Evolutionary conservation across 352 stramenopile genomes (phyloP).

Genomic region (Globisporangium megalacanthum): DNA sequence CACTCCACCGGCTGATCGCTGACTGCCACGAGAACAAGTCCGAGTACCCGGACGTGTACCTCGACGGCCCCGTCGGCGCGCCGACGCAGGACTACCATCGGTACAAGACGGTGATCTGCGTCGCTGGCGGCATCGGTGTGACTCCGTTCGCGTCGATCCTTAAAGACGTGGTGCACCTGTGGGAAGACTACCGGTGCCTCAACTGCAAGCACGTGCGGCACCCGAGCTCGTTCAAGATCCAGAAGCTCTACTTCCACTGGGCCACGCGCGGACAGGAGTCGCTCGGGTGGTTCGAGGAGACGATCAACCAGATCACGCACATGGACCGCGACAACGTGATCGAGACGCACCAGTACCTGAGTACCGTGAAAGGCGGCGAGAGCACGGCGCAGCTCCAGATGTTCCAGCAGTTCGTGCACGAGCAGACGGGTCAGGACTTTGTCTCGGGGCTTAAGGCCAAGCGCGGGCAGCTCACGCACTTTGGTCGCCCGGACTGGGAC

Average conservation of each 20-base stretch:
- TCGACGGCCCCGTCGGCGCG: constrained; percentile 70
- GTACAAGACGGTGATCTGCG: constrained; percentile 72
- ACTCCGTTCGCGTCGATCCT: constrained; percentile 82
- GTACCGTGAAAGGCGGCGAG: constrained; percentile 68
- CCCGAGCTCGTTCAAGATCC: constrained; percentile 65
- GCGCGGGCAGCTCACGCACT: constrained; percentile 63
- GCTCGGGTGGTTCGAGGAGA: constrained; percentile 79
- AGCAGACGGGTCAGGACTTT: constrained; percentile 70
- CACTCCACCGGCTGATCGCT: constrained; percentile 46
- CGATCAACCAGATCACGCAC: constrained; percentile 80
- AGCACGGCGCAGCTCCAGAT: constrained; percentile 73
- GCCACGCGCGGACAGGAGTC: constrained; percentile 73
- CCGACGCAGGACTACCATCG: constrained; percentile 73
- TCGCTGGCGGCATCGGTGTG: constrained; percentile 74
- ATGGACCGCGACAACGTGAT: constrained; percentile 79
- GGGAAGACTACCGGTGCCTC: constrained; percentile 68
- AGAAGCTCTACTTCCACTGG: constrained; percentile 88
- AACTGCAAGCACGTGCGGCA: constrained; percentile 72
- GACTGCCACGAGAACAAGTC: constrained; percentile 60
- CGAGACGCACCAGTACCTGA: constrained; percentile 81
- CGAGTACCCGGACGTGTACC: constrained; percentile 62
- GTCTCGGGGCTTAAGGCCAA: constrained; percentile 75
- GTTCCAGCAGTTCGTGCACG: constrained; percentile 83
- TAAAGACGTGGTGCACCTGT: constrained; percentile 68
- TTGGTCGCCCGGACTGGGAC: constrained; percentile 84